A percentile compares a stretch with the other conserved stretches of the same genome.
Conservation (phyloP, 2,329 filamentous ascomycete species). For the Diplodia seriata region DNA sequence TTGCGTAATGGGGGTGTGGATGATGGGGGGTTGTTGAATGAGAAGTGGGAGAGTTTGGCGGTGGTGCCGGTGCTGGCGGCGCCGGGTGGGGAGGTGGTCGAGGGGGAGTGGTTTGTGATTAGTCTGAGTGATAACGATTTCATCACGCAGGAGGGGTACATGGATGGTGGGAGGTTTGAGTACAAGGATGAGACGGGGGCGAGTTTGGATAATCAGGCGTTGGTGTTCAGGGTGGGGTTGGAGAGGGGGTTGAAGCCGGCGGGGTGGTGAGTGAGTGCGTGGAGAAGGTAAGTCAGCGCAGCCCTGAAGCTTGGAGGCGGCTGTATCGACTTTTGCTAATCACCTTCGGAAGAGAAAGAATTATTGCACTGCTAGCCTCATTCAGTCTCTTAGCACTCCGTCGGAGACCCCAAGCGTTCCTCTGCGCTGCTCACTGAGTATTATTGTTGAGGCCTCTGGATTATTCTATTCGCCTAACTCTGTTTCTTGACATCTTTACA, state of each 20-base stretch:
- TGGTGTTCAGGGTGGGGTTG: conserved; percentile 66
- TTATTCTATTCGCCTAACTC: too few species aligned
- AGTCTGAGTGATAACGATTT: conserved; percentile 77
- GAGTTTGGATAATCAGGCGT: conserved; percentile 66
- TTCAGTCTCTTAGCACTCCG: too few species aligned
- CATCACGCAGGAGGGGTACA: conserved; percentile 70
- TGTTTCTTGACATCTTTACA: too few species aligned
- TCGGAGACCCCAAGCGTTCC: too few species aligned
- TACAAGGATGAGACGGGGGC: conserved; percentile 66
- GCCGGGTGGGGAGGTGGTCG: conserved; percentile 57
- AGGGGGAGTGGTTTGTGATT: conserved; percentile 69
- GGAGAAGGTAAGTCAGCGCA: too few species aligned
- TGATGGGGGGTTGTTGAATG: conserved; percentile 67
- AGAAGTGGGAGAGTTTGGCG: conserved; percentile 78
- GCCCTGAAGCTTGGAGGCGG: too few species aligned
- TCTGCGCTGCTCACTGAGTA: too few species aligned
- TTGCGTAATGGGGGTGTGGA: conserved; percentile 71
- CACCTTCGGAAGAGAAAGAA: too few species aligned
- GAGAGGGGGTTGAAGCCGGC: conserved; percentile 41
- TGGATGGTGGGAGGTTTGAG: conserved; percentile 63
- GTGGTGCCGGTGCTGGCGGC: conserved; percentile 62
- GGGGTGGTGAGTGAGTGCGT: not conserved
- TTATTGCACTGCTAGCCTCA: too few species aligned
- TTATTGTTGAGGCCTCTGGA: too few species aligned
- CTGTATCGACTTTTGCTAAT: too few species aligned